Evolutionary conservation across 495 filamentous ascomycete genomes (phyloP), one percentile per base, ranked within the genome.

Genomic region (Podospora pseudocomata): DNA sequence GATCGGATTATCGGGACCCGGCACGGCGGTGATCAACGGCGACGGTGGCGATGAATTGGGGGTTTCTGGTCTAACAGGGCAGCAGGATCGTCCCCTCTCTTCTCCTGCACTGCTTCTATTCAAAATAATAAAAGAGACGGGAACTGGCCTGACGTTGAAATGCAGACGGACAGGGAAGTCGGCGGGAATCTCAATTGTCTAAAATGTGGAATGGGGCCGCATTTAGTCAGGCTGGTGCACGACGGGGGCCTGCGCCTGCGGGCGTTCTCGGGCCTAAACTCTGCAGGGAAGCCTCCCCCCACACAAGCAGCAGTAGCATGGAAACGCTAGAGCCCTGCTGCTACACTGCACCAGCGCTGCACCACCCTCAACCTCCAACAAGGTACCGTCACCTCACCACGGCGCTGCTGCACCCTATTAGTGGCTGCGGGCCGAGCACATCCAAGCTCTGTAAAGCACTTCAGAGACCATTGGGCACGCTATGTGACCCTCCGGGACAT

Each of bases 151-250:
- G 57, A 67, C 65, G 68, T 71, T 67, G 65, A 61, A 60, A 58
- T 23, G 55, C 6, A 66, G 23, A 60, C 63, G 49, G 57, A 44
- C 49, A 28, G 65, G 39, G 60, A 49, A 68, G 61, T 39, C 18
- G 53, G 49, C 23, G 60, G 66, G 60, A 63, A 62, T 55, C 61
- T 20, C 23, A 26, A 5, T 58, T 34, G 39, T 44, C 64, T 57
- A 65, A 66, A 71, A 68, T 64, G 63, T 68, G 70, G 70, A 71
- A 71, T 65, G 64, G 54, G 66, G 63, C 63, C 58, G 67, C 44
- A 63, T 65, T 57, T 30, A 30, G 59, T 67, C 54, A 67, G 64
- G 61, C 66, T 60, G 63, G 63, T 66, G 66, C 67, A 67, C 63
- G 32, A 65, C 68, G 61, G 61, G 19, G 27, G 66, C 15, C n/a